Evolutionary conservation across 2,329 filamentous ascomycete genomes (phyloP), one percentile per base, ranked within the genome.

Genomic region (Mycogone perniciosa): DNA sequence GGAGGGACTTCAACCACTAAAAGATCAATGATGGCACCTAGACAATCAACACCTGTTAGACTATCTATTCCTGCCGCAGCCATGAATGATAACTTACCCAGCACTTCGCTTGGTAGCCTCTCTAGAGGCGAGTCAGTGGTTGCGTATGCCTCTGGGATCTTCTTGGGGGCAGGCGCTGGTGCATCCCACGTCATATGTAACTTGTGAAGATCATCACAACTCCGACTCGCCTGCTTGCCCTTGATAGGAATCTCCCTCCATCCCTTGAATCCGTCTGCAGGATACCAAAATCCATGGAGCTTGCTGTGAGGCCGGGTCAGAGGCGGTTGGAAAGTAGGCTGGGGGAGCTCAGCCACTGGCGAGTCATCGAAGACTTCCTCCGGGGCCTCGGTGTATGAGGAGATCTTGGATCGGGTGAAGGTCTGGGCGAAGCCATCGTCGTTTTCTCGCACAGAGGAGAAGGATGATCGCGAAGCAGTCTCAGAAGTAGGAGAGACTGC

Each of bases 1-100:
- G 71, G 86, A 9, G 71, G 87, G 9, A 89, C 77, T 66, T 92
- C 88, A 51, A 88, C 71, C 31, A 86, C 83, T 48, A 92, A 76
- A 46, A 87, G 76, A 55, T 86, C 84, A 62, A 92, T 86, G 55
- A 92, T 89, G 62, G 81, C 72, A 60, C 82, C 87, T 88, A 31
- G 42, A 55, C 46, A 34, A 26, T 29, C 2, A 31, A 26, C 9
- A 38, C 9, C 9, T 30, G 51, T 53, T 10, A 53, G 46, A 20
- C 7, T 29, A 31, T n/a, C 29, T 29, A 31, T 10, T 8, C 29
- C 10, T 20, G 38, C 10, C 6, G 26, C 2, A 43, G 7, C 26
- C 9, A 6, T 31, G 34, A 34, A 46, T 44, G 31, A 51, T 40
- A 54, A 53, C 83, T 69, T 76, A 89, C 86, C 80, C 51, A 88